Evolutionary conservation across 1,139 yeast species (phyloP), one percentile per base, ranked within the genome.

Genomic region (Starmera stellimalicola): DNA sequence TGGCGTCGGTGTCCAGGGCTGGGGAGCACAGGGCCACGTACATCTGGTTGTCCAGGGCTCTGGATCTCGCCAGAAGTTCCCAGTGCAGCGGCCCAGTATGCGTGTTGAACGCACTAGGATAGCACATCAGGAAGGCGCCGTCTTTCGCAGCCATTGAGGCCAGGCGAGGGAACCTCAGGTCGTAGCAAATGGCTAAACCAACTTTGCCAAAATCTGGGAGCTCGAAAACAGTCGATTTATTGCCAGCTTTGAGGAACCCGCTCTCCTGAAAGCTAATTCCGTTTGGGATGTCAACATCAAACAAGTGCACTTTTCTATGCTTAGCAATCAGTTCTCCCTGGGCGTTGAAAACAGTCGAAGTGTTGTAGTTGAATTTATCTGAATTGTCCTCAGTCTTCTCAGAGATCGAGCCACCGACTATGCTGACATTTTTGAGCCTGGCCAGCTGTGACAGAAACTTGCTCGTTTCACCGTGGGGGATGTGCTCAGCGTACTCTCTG

Each of bases 81-180:
- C 97, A 88, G 55, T 85, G 96, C 51, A 84, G 63, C 1, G 97
- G 97, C 0, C 97, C 97, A 0, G 97, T 88, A 20, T 91, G 84
- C 16, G 94, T 83, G 63, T 88, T 88, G 64, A 88, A 88, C 0
- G 97, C 97, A 34, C 95, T 94, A 0, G 97, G 97, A 46, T 85
- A 87, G 34, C 85, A 67, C 91, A 87, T 80, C 25, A 93, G 94
- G 59, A 85, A 85, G 0, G 94, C 77, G 37, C 75, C 74, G 16
- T 19, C 10, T 43, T 96, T 70, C 4, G 94, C 76, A 7, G 94
- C 87, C 16, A 79, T 67, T 45, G 75, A 70, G 3, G 95, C 94
- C 42, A 84, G 65, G 54, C 88, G 96, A 1, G 94, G 95, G 63
- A 87, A 87, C 40, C 96, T 64, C 46, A 85, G 76, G 52, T 87